phyloP scores from a whole-genome alignment of 2,329 filamentous ascomycete genomes.

The Pyricularia sp. region DNA sequence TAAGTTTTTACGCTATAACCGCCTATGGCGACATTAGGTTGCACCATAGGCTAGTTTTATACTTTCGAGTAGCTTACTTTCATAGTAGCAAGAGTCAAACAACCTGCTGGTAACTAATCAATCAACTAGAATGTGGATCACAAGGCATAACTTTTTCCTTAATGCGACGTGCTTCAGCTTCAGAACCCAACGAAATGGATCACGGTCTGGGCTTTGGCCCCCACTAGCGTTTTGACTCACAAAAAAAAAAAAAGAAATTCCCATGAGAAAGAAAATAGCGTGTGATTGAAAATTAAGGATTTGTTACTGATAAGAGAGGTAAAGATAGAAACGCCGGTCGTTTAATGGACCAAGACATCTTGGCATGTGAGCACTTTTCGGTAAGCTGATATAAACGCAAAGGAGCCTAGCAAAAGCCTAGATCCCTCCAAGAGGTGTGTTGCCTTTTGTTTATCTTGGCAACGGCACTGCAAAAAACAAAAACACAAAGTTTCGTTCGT shows the following conservation, averaged over 20 bases:
- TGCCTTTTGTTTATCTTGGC: neutral
- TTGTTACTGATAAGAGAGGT: neutral
- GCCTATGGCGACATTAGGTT: neutral
- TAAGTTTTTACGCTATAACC: neutral
- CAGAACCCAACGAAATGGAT: neutral
- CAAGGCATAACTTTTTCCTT: neutral
- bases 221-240: neutral
- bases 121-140: neutral
- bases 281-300: neutral
- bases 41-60: neutral
- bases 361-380: neutral
- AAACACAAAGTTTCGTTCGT: neutral
- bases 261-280: neutral
- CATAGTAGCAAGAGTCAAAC: too few species aligned
- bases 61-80: too few species aligned
- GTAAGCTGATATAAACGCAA: neutral
- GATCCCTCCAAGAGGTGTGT: neutral
- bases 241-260: neutral
- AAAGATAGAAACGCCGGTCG: neutral
- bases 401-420: neutral
- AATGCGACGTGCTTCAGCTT: neutral
- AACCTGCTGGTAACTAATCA: too few species aligned
- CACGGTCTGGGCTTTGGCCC: neutral
- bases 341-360: neutral
- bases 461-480: neutral